phyloP scores from a whole-genome alignment of 495 filamentous ascomycete species.

The Penicillium atrosanguineum region DNA sequence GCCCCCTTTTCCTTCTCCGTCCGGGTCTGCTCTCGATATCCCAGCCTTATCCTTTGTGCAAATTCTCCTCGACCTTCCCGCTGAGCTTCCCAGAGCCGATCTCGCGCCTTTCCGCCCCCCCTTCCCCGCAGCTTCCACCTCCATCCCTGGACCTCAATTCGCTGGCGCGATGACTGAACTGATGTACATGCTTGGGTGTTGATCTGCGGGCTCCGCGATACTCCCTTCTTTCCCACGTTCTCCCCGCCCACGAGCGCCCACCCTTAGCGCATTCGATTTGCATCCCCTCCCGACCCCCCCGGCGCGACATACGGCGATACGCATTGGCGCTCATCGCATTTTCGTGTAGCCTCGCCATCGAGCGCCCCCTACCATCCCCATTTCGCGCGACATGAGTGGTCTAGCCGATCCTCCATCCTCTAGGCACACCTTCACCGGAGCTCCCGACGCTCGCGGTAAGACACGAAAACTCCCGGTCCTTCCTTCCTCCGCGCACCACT shows the following conservation, averaged over 20 bases:
- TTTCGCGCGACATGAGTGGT: slow-evolving; percentile 42
- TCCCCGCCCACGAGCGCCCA: slow-evolving; percentile 24
- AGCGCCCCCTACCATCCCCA: slow-evolving; percentile 7
- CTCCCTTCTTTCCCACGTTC: slow-evolving; percentile 31
- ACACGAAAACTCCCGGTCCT: slow-evolving; percentile 49
- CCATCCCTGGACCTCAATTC: slow-evolving; percentile 28
- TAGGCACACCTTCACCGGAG: slow-evolving; percentile 35
- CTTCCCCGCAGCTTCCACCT: slow-evolving; percentile 21
- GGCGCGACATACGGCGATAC: slow-evolving; percentile 1
- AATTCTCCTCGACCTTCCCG: background rate
- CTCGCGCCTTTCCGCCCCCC: slow-evolving; percentile 11
- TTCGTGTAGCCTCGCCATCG: slow-evolving; percentile 3
- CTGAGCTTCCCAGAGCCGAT: slow-evolving; percentile 14
- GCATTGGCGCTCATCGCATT: background rate
- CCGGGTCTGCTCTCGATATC: background rate
- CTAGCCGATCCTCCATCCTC: slow-evolving; percentile 42
- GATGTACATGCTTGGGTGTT: slow-evolving; percentile 33
- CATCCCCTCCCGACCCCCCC: slow-evolving; percentile 5
- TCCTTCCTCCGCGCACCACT: slow-evolving; percentile 36
- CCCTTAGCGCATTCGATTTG: slow-evolving; percentile 16
- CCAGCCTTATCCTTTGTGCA: slow-evolving; percentile 3
- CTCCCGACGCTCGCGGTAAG: slow-evolving; percentile 37
- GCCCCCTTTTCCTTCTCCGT: background rate
- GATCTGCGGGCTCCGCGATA: slow-evolving; percentile 31
- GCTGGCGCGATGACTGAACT: slow-evolving; percentile 30